These are phyloP conservation scores for Infundibulicybe gibba DNA, from an alignment of 768 basidiomycete species.

Conservation along the genomic window DNA sequence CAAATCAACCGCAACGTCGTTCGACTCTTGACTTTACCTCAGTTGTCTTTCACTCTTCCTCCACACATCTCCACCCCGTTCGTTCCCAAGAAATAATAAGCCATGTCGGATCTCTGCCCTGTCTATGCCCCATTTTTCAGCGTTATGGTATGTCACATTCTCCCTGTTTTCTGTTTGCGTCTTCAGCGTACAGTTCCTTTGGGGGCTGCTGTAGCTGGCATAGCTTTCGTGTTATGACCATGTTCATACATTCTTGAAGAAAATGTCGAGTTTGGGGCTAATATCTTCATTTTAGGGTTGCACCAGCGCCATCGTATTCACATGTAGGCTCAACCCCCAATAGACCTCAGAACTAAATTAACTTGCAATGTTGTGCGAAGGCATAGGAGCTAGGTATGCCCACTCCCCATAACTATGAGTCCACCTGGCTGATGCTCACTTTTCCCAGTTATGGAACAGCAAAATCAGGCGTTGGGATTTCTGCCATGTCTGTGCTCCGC, in stretches of 20 bases:
- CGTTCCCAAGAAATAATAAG: no score
- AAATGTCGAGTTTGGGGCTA: no score
- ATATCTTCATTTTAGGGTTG: constrained; percentile 60
- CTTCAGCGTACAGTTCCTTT: constrained; percentile 1
- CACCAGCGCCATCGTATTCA: constrained; percentile 96
- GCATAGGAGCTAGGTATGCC: constrained; percentile 81
- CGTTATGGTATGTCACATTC: constrained; percentile 68
- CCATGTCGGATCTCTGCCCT: constrained; percentile 80
- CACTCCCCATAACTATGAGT: constrained; percentile 5
- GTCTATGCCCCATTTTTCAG: constrained; percentile 99
- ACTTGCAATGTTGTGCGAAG: constrained; percentile 31
- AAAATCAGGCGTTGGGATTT: constrained; percentile 97
- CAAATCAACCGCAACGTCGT: no score
- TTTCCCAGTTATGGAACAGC: constrained; percentile 89
- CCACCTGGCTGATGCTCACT: constrained; percentile 10
- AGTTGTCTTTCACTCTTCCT: no score
- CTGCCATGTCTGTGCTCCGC: constrained; percentile 96
- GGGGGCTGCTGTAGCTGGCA: background rate
- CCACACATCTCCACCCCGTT: no score
- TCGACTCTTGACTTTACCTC: no score
- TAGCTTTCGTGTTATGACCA: background rate
- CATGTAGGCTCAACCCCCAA: constrained; percentile 58
- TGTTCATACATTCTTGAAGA: no score
- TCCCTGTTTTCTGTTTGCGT: background rate
- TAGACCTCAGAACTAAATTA: background rate